A percentile compares a stretch with the other conserved stretches of the same genome.
Conservation (phyloP, 2,329 filamentous ascomycete genomes). For the Metarhizium anisopliae region DNA sequence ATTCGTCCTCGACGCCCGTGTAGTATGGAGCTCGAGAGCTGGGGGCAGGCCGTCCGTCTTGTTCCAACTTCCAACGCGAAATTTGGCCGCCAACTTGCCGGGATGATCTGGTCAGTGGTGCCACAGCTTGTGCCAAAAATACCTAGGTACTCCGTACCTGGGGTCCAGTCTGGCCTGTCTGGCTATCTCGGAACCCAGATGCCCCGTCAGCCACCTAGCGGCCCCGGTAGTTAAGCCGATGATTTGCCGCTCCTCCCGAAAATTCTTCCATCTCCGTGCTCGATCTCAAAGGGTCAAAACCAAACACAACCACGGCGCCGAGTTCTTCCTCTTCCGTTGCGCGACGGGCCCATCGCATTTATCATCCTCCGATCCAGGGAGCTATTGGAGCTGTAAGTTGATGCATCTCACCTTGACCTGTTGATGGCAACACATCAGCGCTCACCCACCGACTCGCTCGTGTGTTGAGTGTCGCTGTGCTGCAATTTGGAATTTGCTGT, state of each 20-base stretch:
- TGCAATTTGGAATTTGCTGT: conserved; percentile 3
- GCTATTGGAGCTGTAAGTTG: conserved; percentile 25
- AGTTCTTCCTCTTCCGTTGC: conserved; percentile 41
- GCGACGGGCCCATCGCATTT: conserved; percentile 32
- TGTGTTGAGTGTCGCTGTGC: neutral
- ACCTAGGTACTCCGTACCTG: too few species aligned
- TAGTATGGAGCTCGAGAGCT: too few species aligned
- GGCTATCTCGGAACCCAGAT: neutral
- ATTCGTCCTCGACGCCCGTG: too few species aligned
- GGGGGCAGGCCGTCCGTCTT: too few species aligned
- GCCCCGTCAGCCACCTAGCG: neutral
- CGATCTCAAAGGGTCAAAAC: conserved; percentile 20
- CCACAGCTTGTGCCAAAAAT: too few species aligned
- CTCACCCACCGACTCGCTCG: conserved; percentile 6
- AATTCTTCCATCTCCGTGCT: conserved; percentile 27
- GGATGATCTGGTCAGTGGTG: too few species aligned
- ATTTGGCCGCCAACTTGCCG: neutral
- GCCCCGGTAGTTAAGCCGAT: conserved; percentile 1
- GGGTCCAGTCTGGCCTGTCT: too few species aligned
- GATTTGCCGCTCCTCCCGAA: conserved; percentile 16
- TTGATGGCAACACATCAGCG: conserved; percentile 4
- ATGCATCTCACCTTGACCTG: conserved; percentile 4
- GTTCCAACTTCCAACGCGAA: too few species aligned
- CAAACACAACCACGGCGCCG: conserved; percentile 25
- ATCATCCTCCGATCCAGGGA: conserved; percentile 29